Evolutionary conservation across 2,329 filamentous ascomycete genomes (phyloP), one percentile per base, ranked within the genome.

Genomic region (Xylaria sp.): DNA sequence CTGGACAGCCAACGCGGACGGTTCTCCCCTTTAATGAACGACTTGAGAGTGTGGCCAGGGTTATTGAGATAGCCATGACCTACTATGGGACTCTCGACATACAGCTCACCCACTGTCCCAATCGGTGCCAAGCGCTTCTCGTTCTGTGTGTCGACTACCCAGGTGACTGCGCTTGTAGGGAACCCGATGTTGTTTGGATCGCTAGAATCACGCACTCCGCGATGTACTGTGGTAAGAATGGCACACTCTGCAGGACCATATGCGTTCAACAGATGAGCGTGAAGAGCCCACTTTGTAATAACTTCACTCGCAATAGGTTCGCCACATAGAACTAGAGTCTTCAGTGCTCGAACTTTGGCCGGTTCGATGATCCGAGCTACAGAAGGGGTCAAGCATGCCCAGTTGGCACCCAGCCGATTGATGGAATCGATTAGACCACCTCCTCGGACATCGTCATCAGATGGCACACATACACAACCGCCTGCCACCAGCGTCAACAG

Each of bases 1-100:
- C 21, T 59, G 2, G 49, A 47, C 5, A 56, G 33, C 62, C 59
- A 65, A 5, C 4, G 3, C 2, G 46, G 3, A 21, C 14, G 14
- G 8, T 40, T 3, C 37, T 12, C 14, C 14, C 5, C 37, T 15
- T 12, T 40, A n/a, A 80, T 69, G 61, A 80, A 80, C 1, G 71
- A 63, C 8, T 69, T 67, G 3, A 70, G 51, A 1, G 75, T 80
- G 50, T 73, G 76, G 8, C 73, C 69, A 0, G 73, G 72, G 25
- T 78, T 72, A 28, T 78, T 74, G 4, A 80, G 68, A 63, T 81
- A 81, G n/a, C 75, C 79, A 5, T 72, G 65, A 1, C 74, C 76
- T 2, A 81, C 62, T 6, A 73, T 69, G 14, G 71, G 75, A 2
- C 77, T 77, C 61, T 78, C 75, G 6, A 80, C 68, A 6, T 77